These are phyloP conservation scores for Garcia nutans DNA, from an alignment of 345 rosid genomes.

Conservation along the genomic window DNA sequence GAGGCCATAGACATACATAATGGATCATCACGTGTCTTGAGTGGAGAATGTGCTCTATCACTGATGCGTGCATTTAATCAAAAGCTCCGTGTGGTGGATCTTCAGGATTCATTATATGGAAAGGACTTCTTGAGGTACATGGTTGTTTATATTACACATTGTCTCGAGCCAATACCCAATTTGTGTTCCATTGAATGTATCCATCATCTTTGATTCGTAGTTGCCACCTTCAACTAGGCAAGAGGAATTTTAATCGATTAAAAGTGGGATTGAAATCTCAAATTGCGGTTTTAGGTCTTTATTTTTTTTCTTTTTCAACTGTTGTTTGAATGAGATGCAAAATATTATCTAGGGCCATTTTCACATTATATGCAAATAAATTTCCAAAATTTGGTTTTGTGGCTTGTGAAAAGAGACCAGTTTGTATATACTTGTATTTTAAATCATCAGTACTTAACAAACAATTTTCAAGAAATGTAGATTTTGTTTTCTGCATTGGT, in stretches of 20 bases:
- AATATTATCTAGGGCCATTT: too few relatives aligned
- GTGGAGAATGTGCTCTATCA: slow-evolving; percentile 56
- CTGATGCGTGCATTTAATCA: slow-evolving; percentile 52
- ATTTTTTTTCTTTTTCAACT: too few relatives aligned
- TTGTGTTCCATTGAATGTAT: not conserved
- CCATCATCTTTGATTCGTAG: not conserved
- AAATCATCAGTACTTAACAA: too few relatives aligned
- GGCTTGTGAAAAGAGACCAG: too few relatives aligned
- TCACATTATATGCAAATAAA: too few relatives aligned
- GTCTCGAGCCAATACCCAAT: slow-evolving; percentile 9
- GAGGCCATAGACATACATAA: slow-evolving; percentile 62
- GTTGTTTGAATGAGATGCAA: too few relatives aligned
- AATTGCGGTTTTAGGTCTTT: too few relatives aligned
- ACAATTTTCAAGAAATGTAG: too few relatives aligned
- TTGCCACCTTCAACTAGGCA: not conserved
- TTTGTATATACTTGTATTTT: too few relatives aligned
- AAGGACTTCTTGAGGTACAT: slow-evolving; percentile 66
- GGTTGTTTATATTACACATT: slow-evolving; percentile 20
- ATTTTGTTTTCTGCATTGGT: too few relatives aligned
- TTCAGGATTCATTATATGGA: slow-evolving; percentile 57
- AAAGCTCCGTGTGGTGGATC: slow-evolving; percentile 66
- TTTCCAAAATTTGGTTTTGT: too few relatives aligned
- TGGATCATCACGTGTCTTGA: slow-evolving; percentile 52
- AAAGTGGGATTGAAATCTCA: too few relatives aligned
- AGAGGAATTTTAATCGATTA: not conserved